Conservation (phyloP, 176 grass and related monocot genomes). For the Neostapfia colusana region DNA sequence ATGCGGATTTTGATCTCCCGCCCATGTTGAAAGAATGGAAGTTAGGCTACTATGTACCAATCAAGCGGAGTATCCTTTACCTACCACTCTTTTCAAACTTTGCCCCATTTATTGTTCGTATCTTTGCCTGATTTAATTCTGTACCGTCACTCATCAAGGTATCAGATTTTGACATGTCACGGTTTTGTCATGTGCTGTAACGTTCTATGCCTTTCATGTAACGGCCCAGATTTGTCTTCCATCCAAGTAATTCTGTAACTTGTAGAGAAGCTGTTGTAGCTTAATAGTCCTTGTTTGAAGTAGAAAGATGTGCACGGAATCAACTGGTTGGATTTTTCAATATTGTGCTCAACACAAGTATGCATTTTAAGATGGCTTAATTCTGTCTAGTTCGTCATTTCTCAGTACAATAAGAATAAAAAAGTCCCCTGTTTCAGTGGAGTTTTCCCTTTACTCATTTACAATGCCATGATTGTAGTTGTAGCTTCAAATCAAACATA, state of each 20-base stretch:
- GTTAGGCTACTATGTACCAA: constrained; percentile 42
- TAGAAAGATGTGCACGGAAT: neutral
- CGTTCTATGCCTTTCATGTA: neutral
- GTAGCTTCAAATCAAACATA: neutral
- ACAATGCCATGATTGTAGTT: neutral
- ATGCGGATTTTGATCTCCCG: constrained; percentile 50
- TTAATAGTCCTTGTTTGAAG: neutral
- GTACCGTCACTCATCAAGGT: neutral
- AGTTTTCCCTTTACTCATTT: neutral
- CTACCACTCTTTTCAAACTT: neutral
- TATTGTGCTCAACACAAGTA: constrained; percentile 4
- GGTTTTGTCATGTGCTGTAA: neutral
- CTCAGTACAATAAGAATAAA: neutral
- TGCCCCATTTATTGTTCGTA: neutral
- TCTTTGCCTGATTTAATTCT: constrained; percentile 5
- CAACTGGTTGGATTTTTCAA: constrained; percentile 1
- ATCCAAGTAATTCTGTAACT: neutral
- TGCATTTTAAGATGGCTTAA: constrained; percentile 26
- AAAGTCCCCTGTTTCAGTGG: neutral
- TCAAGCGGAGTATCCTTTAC: constrained; percentile 64
- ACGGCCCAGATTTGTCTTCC: constrained; percentile 13
- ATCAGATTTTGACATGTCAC: neutral
- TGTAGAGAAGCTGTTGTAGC: constrained; percentile 9
- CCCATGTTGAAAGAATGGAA: constrained; percentile 48
- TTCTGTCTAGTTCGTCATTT: neutral